phyloP scores from a whole-genome alignment of 169 alveolate species.

The Plasmodium adleri region DNA sequence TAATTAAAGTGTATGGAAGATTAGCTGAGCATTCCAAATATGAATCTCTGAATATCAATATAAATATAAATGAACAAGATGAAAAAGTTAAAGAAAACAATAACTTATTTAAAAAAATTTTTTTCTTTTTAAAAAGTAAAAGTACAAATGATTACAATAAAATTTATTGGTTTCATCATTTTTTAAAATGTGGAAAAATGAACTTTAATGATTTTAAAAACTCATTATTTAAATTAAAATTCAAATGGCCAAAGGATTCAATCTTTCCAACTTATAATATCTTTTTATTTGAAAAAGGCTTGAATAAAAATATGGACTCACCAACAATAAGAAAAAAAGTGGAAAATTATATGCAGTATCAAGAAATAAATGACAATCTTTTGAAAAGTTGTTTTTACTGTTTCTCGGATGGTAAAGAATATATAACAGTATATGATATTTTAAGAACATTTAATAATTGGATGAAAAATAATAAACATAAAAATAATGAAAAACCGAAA shows the following conservation, averaged over 20 bases:
- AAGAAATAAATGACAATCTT: constrained; percentile 52
- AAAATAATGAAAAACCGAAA: constrained; percentile 7
- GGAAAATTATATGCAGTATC: constrained; percentile 55
- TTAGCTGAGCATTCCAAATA: constrained; percentile 69
- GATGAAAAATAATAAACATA: constrained; percentile 21
- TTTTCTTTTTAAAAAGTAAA: constrained; percentile 3
- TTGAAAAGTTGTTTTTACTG: constrained; percentile 65
- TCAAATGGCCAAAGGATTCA: constrained; percentile 75
- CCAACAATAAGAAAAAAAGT: constrained; percentile 60
- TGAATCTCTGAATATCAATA: constrained; percentile 35
- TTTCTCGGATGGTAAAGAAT: constrained; percentile 55
- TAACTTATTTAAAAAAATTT: background rate
- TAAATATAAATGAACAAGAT: background rate
- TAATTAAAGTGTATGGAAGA: constrained; percentile 70
- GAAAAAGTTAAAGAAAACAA: background rate
- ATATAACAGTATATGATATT: constrained; percentile 68
- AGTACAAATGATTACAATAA: background rate
- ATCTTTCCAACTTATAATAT: constrained; percentile 62
- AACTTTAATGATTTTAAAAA: constrained; percentile 59
- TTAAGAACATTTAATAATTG: constrained; percentile 49
- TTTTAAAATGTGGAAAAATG: constrained; percentile 69
- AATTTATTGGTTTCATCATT: constrained; percentile 55
- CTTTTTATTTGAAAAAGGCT: constrained; percentile 64
- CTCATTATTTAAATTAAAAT: constrained; percentile 28
- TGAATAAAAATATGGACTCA: constrained; percentile 66